A percentile compares a stretch with the other conserved stretches of the same genome.
phyloP scores from a whole-genome alignment of 2,329 filamentous ascomycete species.

The Neofusicoccum cordaticola region DNA sequence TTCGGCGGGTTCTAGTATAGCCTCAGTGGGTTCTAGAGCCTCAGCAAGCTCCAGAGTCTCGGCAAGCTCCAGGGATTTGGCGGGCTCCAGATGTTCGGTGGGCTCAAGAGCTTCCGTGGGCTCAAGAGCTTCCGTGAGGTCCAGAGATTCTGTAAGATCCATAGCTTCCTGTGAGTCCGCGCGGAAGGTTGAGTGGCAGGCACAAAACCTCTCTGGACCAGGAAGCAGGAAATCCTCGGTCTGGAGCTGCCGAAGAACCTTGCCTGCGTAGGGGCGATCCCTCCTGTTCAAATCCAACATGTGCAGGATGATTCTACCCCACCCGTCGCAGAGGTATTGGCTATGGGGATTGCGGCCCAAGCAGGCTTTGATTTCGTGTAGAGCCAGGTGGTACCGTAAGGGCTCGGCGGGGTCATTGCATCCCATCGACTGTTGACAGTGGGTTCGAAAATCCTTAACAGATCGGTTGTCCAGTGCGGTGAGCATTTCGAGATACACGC shows the following conservation, averaged over 20 bases:
- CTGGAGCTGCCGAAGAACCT: background rate
- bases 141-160: too few species aligned
- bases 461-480: background rate
- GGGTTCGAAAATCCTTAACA: background rate
- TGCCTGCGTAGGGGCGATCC: background rate
- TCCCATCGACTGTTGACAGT: background rate
- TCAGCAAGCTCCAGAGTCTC: too few species aligned
- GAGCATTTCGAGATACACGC: conserved; percentile 16
- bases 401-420: background rate
- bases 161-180: too few species aligned
- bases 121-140: too few species aligned
- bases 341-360: background rate
- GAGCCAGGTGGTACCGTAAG: background rate
- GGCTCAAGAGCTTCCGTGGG: too few species aligned
- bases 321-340: background rate
- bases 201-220: background rate
- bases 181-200: too few species aligned
- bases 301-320: background rate
- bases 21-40: too few species aligned
- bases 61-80: too few species aligned
- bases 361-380: background rate
- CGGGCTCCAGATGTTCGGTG: too few species aligned
- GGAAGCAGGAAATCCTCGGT: background rate
- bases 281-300: background rate
- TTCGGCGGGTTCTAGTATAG: too few species aligned